Evolutionary conservation across 2,329 filamentous ascomycete species (phyloP).

Genomic region (Exophiala xenobiotica): DNA sequence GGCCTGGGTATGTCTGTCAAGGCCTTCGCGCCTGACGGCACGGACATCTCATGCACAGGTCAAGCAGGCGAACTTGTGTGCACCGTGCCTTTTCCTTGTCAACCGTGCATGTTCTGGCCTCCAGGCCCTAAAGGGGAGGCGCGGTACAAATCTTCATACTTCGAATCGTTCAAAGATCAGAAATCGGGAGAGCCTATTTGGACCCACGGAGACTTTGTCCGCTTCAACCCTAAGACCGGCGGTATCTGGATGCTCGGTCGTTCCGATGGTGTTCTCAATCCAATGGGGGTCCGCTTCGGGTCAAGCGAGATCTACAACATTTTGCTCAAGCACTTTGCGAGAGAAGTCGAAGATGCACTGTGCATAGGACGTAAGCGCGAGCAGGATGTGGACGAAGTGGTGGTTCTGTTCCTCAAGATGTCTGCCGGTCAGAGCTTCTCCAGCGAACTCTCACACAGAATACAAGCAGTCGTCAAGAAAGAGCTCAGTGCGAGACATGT

Average conservation of each 20-base stretch:
- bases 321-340: conserved; percentile 76
- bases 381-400: conserved; percentile 77
- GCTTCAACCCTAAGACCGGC: conserved; percentile 67
- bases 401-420: conserved; percentile 86
- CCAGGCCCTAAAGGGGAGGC: conserved; percentile 63
- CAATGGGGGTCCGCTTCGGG: conserved; percentile 85
- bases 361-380: conserved; percentile 76
- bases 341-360: conserved; percentile 77
- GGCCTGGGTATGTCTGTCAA: conserved; percentile 76
- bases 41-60: conserved; percentile 59
- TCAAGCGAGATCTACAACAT: conserved; percentile 96
- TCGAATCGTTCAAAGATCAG: conserved; percentile 67
- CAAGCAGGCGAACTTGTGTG: conserved; percentile 88
- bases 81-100: conserved; percentile 79
- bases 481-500: conserved; percentile 89
- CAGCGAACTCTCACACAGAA: conserved; percentile 59
- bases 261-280: conserved; percentile 90
- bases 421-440: conserved; percentile 57
- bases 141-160: conserved; percentile 85
- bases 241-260: conserved; percentile 88
- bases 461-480: conserved; percentile 68
- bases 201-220: conserved; percentile 94
- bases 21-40: conserved; percentile 55
- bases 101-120: conserved; percentile 83
- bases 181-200: conserved; percentile 56